Percentiles rank a stretch among this genome's conserved stretches.
Conservation (phyloP, 768 basidiomycete species). For the Hemileccinum impolitum region DNA sequence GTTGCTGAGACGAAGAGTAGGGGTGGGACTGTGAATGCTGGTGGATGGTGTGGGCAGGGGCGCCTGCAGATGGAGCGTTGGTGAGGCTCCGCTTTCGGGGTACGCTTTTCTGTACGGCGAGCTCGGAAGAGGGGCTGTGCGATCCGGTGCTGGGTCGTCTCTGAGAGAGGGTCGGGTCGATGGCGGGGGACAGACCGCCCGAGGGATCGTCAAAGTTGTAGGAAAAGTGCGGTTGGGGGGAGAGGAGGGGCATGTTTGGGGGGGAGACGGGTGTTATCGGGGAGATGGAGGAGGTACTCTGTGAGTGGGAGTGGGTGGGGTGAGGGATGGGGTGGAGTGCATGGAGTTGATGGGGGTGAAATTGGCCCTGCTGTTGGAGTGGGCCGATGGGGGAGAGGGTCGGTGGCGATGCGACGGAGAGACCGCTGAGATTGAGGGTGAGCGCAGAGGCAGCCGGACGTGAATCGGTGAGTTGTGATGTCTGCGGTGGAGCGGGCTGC, state of each 20-base stretch:
- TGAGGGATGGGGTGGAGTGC: conserved; percentile 41
- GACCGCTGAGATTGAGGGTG: conserved; percentile 64
- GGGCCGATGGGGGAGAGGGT: conserved; percentile 62
- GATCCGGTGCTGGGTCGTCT: conserved; percentile 37
- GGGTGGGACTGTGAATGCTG: conserved; percentile 29
- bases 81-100: conserved; percentile 69
- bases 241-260: conserved; percentile 41
- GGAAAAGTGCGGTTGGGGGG: conserved; percentile 40
- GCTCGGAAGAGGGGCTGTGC: conserved; percentile 44
- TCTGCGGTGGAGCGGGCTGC: too few relatives aligned
- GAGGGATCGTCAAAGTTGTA: conserved; percentile 49
- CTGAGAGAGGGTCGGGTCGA: conserved; percentile 29
- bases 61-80: conserved; percentile 18
- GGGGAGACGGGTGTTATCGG: conserved; percentile 60
- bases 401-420: conserved; percentile 64
- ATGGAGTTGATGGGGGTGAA: conserved; percentile 60
- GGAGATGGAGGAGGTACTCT: conserved; percentile 33
- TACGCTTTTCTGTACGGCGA: conserved; percentile 45
- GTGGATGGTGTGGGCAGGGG: conserved; percentile 16
- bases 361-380: conserved; percentile 41
- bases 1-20: conserved; percentile 15
- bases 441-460: conserved; percentile 39
- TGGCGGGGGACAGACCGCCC: conserved; percentile 14
- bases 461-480: conserved; percentile 13
- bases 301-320: conserved; percentile 1